Evolutionary conservation across 345 rosid species (phyloP).

Genomic region (Iberis pinnata): DNA sequence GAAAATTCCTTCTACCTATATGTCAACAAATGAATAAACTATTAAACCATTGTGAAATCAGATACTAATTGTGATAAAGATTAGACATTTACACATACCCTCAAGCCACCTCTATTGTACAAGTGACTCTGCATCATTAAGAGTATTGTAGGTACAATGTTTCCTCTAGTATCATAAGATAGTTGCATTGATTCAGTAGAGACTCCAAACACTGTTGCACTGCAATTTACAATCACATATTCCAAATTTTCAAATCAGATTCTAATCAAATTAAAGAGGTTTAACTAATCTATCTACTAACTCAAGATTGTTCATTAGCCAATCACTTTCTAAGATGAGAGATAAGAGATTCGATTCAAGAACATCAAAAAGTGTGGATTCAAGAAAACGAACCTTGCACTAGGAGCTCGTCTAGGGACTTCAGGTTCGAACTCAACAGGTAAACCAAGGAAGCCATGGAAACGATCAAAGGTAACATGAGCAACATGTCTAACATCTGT

Average conservation of each 20-base stretch:
- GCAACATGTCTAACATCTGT: slow-evolving; percentile 93
- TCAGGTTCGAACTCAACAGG: slow-evolving; percentile 99
- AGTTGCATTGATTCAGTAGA: slow-evolving; percentile 98
- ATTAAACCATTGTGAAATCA: neutral
- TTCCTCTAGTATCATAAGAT: slow-evolving; percentile 80
- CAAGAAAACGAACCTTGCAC: slow-evolving; percentile 54
- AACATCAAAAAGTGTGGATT: slow-evolving; percentile 7
- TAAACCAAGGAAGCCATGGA: slow-evolving; percentile 93
- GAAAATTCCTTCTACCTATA: slow-evolving; percentile 93
- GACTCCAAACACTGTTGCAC: slow-evolving; percentile 93
- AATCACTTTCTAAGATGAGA: too few species aligned
- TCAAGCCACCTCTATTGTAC: slow-evolving; percentile 74
- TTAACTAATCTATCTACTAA: too few species aligned
- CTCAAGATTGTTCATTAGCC: too few species aligned
- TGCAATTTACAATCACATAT: slow-evolving; percentile 25
- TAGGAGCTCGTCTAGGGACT: slow-evolving; percentile 84
- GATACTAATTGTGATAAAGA: neutral
- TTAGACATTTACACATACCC: slow-evolving; percentile 32
- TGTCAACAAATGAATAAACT: neutral
- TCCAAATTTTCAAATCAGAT: neutral
- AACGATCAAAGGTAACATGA: slow-evolving; percentile 98
- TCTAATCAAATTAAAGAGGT: too few species aligned
- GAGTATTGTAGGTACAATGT: slow-evolving; percentile 84
- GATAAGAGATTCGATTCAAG: slow-evolving; percentile 4
- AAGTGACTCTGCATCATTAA: slow-evolving; percentile 89